Conservation (phyloP, 2,329 filamentous ascomycete genomes). For the Ceratocystis harringtonii region DNA sequence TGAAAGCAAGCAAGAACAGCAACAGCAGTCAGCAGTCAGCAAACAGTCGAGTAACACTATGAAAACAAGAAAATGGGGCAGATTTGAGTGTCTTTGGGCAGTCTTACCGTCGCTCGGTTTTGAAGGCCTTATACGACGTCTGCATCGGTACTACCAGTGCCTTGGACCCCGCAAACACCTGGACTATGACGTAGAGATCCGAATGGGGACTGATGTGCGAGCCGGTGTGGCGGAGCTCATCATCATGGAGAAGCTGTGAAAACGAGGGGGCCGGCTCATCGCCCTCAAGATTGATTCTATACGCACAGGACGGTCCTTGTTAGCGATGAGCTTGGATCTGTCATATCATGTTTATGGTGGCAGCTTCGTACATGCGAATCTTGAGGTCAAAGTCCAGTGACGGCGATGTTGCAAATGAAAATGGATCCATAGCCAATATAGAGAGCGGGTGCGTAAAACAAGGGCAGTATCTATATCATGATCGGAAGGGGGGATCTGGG, state of each 20-base stretch:
- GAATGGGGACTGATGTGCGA: conserved; percentile 70
- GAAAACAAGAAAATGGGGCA: neutral
- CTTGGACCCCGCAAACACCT: conserved; percentile 93
- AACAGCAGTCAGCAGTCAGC: neutral
- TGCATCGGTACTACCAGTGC: conserved; percentile 82
- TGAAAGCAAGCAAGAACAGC: conserved; percentile 22
- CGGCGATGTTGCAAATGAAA: conserved; percentile 85
- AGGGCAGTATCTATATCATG: neutral
- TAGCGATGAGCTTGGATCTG: neutral
- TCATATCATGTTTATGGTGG: too few relatives aligned
- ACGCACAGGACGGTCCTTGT: neutral
- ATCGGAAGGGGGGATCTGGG: neutral
- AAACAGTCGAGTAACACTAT: neutral
- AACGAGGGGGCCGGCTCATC: conserved; percentile 29
- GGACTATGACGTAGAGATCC: conserved; percentile 82
- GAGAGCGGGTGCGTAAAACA: neutral
- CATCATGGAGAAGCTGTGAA: conserved; percentile 62
- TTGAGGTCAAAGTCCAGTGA: conserved; percentile 60
- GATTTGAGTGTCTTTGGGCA: neutral
- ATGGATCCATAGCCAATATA: conserved; percentile 59
- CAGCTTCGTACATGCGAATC: conserved; percentile 44
- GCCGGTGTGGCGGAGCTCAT: conserved; percentile 72
- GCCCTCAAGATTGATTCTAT: conserved; percentile 34
- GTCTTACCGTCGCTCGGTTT: conserved; percentile 46
- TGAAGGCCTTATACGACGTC: conserved; percentile 85